These are phyloP conservation scores for Lodderomyces parapsilosis DNA, from an alignment of 1,139 yeast genomes.

Conservation along the genomic window DNA sequence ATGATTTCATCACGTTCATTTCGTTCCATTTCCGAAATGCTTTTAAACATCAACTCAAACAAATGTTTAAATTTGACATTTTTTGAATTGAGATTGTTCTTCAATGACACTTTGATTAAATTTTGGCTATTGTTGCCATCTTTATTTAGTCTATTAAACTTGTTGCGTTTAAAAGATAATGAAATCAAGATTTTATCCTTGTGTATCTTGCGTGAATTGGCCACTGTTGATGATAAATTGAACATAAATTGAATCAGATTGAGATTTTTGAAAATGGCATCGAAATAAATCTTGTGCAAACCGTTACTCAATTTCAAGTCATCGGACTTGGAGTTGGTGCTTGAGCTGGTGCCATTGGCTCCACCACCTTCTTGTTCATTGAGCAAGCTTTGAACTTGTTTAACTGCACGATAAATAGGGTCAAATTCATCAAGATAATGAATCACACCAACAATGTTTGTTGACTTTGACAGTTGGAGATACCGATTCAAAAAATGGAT, in stretches of 20 bases:
- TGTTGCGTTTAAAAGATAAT: conserved; percentile 32
- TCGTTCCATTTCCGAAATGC: conserved; percentile 26
- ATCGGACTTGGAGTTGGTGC: conserved; percentile 1
- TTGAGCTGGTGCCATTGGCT: conserved; percentile 5
- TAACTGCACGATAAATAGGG: conserved; percentile 29
- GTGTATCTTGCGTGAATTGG: conserved; percentile 32
- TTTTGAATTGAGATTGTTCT: conserved; percentile 38
- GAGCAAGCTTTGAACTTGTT: conserved; percentile 4
- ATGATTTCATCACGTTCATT: conserved; percentile 10
- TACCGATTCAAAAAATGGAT: conserved; percentile 16
- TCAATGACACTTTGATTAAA: conserved; percentile 32
- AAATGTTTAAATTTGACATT: conserved; percentile 40
- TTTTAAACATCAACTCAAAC: conserved; percentile 40
- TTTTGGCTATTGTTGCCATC: conserved; percentile 7
- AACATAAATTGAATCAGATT: conserved; percentile 35
- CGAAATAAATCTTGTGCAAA: conserved; percentile 31
- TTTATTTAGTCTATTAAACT: conserved; percentile 23
- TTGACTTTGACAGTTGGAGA: conserved; percentile 7
- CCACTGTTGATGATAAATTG: conserved; percentile 28
- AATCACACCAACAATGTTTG: conserved; percentile 30
- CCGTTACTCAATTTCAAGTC: conserved; percentile 29
- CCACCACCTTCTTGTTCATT: conserved; percentile 11
- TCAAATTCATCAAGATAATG: conserved; percentile 32
- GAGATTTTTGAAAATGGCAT: conserved; percentile 31
- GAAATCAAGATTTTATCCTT: conserved; percentile 36